These are phyloP conservation scores for Eucalyptus cloeziana DNA, from an alignment of 345 rosid genomes.

Conservation along the genomic window DNA sequence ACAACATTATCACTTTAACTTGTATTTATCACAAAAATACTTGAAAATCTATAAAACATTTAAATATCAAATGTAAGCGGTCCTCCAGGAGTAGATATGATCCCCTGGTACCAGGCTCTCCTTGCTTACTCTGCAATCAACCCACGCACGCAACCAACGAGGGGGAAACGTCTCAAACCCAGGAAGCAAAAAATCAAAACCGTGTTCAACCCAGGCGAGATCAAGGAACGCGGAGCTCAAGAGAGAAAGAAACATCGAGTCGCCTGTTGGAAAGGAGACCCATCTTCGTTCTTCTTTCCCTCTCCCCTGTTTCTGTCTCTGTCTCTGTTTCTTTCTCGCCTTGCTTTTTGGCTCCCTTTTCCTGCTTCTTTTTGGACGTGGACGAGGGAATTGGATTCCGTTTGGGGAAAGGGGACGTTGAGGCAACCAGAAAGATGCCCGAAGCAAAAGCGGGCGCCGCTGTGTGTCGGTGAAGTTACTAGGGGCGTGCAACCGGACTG, in stretches of 20 bases:
- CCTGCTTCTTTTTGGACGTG: not conserved
- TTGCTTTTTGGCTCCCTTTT: not conserved
- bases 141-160: not conserved
- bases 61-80: conserved; percentile 29
- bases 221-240: not conserved
- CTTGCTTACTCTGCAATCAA: conserved; percentile 28
- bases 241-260: not conserved
- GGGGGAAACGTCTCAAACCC: not conserved
- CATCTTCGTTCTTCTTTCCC: conserved; percentile 15
- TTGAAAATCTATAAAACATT: not conserved
- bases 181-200: not conserved
- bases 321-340: not conserved
- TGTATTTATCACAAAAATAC: not conserved
- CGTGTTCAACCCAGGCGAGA: not conserved
- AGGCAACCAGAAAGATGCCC: not conserved
- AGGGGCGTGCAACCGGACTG: no score
- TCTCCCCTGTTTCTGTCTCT: not conserved
- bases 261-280: conserved; percentile 93
- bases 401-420: not conserved
- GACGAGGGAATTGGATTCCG: not conserved
- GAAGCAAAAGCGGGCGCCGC: not conserved
- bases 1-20: not conserved
- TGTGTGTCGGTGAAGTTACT: not conserved
- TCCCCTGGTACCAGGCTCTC: conserved; percentile 70
- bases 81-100: conserved; percentile 88